A percentile compares a stretch with the other conserved stretches of the same genome.
These are phyloP conservation scores for Umbilicus rupestris DNA, from an alignment of 164 flowering plant genomes.

Conservation along the genomic window DNA sequence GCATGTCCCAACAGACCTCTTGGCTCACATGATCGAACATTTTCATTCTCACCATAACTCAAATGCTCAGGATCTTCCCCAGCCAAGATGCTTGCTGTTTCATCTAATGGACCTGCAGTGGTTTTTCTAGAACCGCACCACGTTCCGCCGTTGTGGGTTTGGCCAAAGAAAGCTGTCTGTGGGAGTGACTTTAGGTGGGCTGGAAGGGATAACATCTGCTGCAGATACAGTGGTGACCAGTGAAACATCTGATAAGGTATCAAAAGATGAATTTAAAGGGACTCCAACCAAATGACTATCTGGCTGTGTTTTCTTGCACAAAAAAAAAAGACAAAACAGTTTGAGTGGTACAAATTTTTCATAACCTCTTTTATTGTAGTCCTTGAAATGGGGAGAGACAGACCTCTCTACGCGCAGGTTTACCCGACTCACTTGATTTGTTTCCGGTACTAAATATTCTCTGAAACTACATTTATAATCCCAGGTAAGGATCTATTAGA, in stretches of 20 bases:
- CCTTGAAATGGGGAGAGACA: constrained; percentile 16
- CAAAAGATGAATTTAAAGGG: constrained; percentile 21
- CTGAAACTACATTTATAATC: too few relatives aligned
- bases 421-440: constrained; percentile 22
- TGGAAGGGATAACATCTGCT: constrained; percentile 17
- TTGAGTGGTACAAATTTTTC: background rate
- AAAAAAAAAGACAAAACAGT: background rate
- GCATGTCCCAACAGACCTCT: background rate
- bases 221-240: constrained; percentile 21
- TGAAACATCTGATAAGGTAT: constrained; percentile 30
- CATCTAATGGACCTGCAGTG: constrained; percentile 15
- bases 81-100: constrained; percentile 11
- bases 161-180: constrained; percentile 37
- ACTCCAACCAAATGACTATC: constrained; percentile 15
- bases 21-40: background rate
- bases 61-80: constrained; percentile 1
- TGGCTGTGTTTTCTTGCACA: constrained; percentile 29
- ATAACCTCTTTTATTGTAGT: background rate
- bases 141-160: constrained; percentile 17
- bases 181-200: constrained; percentile 18
- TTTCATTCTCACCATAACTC: too few relatives aligned
- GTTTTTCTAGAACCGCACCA: constrained; percentile 19
- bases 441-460: too few relatives aligned
- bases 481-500: too few relatives aligned
- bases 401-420: constrained; percentile 27